Evolutionary conservation across 169 alveolate genomes (phyloP), one percentile per base, ranked within the genome.

Genomic region (Cryptosporidium xiaoi): DNA sequence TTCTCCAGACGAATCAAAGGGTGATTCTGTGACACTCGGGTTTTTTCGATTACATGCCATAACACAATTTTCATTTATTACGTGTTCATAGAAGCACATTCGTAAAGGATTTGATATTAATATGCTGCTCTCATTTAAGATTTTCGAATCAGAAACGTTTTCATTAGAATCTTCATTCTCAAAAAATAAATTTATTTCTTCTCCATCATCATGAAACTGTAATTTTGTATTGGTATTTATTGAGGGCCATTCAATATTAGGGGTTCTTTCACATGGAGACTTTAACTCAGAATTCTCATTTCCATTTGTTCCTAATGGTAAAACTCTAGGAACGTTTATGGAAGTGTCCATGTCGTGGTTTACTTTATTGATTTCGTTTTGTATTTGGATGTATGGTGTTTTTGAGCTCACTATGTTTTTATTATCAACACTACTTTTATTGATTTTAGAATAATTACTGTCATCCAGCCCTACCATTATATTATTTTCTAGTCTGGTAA

Each of bases 401-500:
- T 40, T 8, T 40, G 10, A 40, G 48, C 48, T 3, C 10, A 3
- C 48, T 40, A 8, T 8, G 4, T 40, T 40, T 6, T 40, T 8
- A 40, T 40, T 6, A 20, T 31, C 50, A n/a, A 12, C 53, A 56
- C 16, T 8, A 12, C 15, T 34, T 8, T 16, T 13, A 44, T 77
- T 40, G 7, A 18, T 60, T 4, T 36, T n/a, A 12, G 48, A 10
- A 48, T 66, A 18, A 5, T 50, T 60, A 20, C 40, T 50, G 15
- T 27, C 55, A 0, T 20, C 82, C 20, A 20, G 7, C 50, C 24
- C 10, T 53, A 53, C 4, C 65, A 71, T 82, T 13, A 85, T 85
- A 51, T 90, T 84, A 13, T 77, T 77, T 36, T 77, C 87, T 13
- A 77, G 64, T 60, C 87, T 56, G 55, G 24, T 24, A 67, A 95